Base-by-base conservation (phyloP, 163 green algal species). In the Chloromonas sp. region DNA sequence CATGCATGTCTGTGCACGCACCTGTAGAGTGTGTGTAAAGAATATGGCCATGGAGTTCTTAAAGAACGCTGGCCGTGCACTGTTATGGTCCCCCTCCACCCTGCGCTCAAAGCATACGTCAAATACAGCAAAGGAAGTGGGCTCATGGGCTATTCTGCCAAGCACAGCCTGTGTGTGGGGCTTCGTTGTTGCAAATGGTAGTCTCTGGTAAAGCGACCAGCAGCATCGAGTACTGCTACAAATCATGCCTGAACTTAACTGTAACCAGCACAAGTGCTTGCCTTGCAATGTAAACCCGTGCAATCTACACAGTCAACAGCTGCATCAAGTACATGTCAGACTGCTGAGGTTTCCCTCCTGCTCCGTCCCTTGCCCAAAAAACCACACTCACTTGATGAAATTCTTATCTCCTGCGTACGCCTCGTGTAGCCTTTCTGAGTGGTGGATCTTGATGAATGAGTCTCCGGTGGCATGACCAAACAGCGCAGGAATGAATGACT, bases 21-120 rank as follows among this genome's bases (percentile, higher is more conserved):
- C 84, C 70, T 83, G 82, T 57, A 90, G 91, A 60, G 92, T 90
- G 84, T 95, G 94, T 87, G 95, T 89, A 77, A 98, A 96, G 92
- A 99, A 99, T 70, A 95, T 94, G 66, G 92, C 85, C 0, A 95
- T 92, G 13, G 87, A 94, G 76, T 92, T 88, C 88, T 98, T 98
- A 82, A 96, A 99, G 88, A 96, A 96, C 1, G 92, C 81, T 57
- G 92, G 87, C 2, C 96, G 91, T 0, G 87, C 81, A 70, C 85
- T 93, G 94, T 99, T 99, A 93, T 99, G 97, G 90, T 98, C 96
- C 13, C 96, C 97, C 0, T 94, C 91, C 86, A 99, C 99, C 76
- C 88, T 93, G 85, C 36, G 36, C 36, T 36, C 36, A 36, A 36
- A 57, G 80, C 14, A 59, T 5, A 36, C 14, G 15, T 60, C 36